A percentile compares a stretch with the other conserved stretches of the same genome.
These are phyloP conservation scores for Amanita molliuscula DNA, from an alignment of 768 basidiomycete genomes.

Conservation along the genomic window DNA sequence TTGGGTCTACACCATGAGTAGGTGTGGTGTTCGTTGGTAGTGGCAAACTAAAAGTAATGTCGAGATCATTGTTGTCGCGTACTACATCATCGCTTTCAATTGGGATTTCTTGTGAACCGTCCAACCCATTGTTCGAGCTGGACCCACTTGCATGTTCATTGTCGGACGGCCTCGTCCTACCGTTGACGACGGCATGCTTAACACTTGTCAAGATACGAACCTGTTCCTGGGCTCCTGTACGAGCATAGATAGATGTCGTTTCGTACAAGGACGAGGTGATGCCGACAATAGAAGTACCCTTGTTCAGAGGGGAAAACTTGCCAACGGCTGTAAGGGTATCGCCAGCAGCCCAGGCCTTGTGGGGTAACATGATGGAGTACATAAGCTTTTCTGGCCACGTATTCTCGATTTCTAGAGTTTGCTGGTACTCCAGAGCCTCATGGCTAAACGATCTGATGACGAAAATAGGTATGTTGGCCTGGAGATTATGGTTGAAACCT, in stretches of 20 bases:
- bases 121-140: neutral
- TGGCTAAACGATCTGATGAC: conserved; percentile 65
- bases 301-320: conserved; percentile 80
- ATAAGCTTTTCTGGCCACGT: conserved; percentile 97
- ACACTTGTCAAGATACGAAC: conserved; percentile 48
- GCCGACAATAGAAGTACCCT: conserved; percentile 67
- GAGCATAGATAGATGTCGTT: conserved; percentile 49
- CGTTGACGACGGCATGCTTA: conserved; percentile 61
- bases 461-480: conserved; percentile 47
- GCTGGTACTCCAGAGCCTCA: conserved; percentile 91
- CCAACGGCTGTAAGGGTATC: conserved; percentile 73
- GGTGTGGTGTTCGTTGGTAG: conserved; percentile 58
- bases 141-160: neutral
- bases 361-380: conserved; percentile 89
- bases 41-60: conserved; percentile 47
- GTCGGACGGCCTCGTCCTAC: conserved; percentile 35
- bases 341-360: conserved; percentile 92
- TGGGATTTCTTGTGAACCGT: neutral
- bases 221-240: conserved; percentile 47
- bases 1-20: conserved; percentile 66
- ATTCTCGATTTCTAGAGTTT: conserved; percentile 91
- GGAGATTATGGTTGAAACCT: conserved; percentile 50
- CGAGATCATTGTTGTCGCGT: conserved; percentile 31
- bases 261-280: conserved; percentile 69
- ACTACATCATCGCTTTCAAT: conserved; percentile 6